Base-by-base conservation (phyloP, 768 basidiomycete genomes). In the Hemileccinum impolitum region DNA sequence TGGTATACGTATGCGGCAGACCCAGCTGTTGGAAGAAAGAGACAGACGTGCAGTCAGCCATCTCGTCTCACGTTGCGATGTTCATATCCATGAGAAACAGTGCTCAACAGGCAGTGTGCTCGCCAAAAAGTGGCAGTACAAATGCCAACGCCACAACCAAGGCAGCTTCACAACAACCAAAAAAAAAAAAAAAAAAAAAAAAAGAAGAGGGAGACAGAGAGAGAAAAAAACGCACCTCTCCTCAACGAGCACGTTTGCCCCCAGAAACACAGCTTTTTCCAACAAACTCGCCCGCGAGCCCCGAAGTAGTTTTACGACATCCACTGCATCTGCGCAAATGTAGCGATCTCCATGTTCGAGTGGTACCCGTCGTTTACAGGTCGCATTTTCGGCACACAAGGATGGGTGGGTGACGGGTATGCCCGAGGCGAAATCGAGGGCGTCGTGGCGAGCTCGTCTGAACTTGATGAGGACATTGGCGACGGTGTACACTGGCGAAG, bases 201-300 rank as follows among this genome's bases (percentile, higher is more conserved):
- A 23, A 23, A 23, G 23, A 3, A 6, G 23, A 6, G 23, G 23
- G 23, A 23, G 6, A 23, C 3, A 23, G 23, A 23, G 45, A 18
- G 39, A 26, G 30, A 1, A 10, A 9, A 26, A 40, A 25, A 80
- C 85, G 39, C 60, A 88, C 87, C 77, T 73, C 61, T 90, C 87
- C 36, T 88, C 80, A 3, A 83, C 76, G 46, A 90, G 72, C 1
- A 78, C 79, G 56, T 82, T 83, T 4, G 75, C 81, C 14, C 80
- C 83, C 17, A 77, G 54, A 9, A 60, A 54, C 45, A 72, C 67
- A 14, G 80, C 80, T 47, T 72, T 70, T 51, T 80, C 75, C 44
- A 82, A 58, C 47, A 87, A 62, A 36, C 69, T 66, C 3, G 69
- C 65, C 40, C 84, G 75, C 25, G 81, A 77, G 5, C 74, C 77